A percentile compares a stretch with the other conserved stretches of the same genome.
Conservation (phyloP, 2,329 filamentous ascomycete species). For the Nemania serpens region DNA sequence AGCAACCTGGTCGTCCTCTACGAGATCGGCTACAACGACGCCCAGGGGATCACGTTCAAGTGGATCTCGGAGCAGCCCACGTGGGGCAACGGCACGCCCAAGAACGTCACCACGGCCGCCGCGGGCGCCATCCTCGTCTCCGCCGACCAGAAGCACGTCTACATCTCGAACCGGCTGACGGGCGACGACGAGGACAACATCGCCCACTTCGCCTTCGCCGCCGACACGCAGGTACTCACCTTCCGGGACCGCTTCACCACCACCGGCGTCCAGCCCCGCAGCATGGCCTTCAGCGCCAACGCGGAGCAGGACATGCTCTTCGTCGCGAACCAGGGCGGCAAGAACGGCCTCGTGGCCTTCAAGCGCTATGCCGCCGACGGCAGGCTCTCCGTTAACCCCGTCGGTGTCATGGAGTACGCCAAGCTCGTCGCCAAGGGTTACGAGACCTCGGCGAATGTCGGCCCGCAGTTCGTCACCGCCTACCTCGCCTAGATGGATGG, state of each 20-base stretch:
- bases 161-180: slow-evolving; percentile 57
- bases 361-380: slow-evolving; percentile 35
- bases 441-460: slow-evolving; percentile 24
- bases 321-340: slow-evolving; percentile 53
- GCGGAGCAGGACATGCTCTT: slow-evolving; percentile 45
- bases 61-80: slow-evolving; percentile 47
- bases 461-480: slow-evolving; percentile 40
- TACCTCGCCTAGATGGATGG: neutral
- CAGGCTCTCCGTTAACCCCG: slow-evolving; percentile 28
- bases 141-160: slow-evolving; percentile 50
- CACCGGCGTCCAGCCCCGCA: slow-evolving; percentile 47
- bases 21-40: slow-evolving; percentile 45
- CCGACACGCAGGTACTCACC: slow-evolving; percentile 18
- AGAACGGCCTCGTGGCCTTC: slow-evolving; percentile 48
- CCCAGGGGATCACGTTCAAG: slow-evolving; percentile 43
- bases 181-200: slow-evolving; percentile 53
- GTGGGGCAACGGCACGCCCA: slow-evolving; percentile 45
- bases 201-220: slow-evolving; percentile 48
- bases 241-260: slow-evolving; percentile 33
- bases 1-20: slow-evolving; percentile 51
- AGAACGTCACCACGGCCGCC: slow-evolving; percentile 45
- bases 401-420: slow-evolving; percentile 26
- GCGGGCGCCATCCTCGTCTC: slow-evolving; percentile 53
- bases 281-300: slow-evolving; percentile 49
- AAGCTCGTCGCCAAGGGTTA: slow-evolving; percentile 26